These are phyloP conservation scores for Brassica napus DNA, from an alignment of 345 rosid species.

Conservation along the genomic window DNA sequence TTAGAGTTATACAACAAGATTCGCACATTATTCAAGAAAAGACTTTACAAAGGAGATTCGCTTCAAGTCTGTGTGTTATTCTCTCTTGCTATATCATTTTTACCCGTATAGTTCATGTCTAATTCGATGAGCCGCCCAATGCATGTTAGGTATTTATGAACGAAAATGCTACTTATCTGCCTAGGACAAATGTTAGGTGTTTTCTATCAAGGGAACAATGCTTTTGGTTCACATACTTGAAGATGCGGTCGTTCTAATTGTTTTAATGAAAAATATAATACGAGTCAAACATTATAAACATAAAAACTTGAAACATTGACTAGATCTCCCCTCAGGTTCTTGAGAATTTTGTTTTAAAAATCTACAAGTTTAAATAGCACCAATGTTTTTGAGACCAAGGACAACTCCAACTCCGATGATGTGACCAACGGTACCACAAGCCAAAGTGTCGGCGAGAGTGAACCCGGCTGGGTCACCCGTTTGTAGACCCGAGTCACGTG, in stretches of 20 bases:
- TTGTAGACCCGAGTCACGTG: conserved; percentile 80
- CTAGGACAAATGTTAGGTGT: background rate
- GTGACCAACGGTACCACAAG: conserved; percentile 88
- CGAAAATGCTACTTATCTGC: background rate
- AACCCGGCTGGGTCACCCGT: conserved; percentile 97
- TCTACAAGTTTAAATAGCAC: conserved; percentile 57
- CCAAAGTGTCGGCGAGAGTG: conserved; percentile 94
- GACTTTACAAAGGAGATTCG: background rate
- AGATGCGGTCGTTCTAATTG: background rate
- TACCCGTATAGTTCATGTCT: background rate
- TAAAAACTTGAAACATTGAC: background rate
- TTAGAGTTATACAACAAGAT: background rate
- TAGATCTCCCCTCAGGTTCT: conserved; percentile 1
- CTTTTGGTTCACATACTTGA: background rate
- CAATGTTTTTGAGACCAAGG: conserved; percentile 83
- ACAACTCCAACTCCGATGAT: conserved; percentile 84
- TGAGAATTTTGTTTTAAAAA: background rate
- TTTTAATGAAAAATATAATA: background rate
- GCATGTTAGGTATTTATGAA: background rate
- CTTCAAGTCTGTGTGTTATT: background rate
- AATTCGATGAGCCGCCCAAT: background rate
- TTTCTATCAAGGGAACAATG: background rate
- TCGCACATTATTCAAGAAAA: background rate
- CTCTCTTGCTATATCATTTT: background rate
- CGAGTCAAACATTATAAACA: conserved; percentile 2